Percentiles rank a stretch among this genome's conserved stretches.
These are phyloP conservation scores for Musa troglodytarum DNA, from an alignment of 176 grass and related monocot species.

Conservation along the genomic window DNA sequence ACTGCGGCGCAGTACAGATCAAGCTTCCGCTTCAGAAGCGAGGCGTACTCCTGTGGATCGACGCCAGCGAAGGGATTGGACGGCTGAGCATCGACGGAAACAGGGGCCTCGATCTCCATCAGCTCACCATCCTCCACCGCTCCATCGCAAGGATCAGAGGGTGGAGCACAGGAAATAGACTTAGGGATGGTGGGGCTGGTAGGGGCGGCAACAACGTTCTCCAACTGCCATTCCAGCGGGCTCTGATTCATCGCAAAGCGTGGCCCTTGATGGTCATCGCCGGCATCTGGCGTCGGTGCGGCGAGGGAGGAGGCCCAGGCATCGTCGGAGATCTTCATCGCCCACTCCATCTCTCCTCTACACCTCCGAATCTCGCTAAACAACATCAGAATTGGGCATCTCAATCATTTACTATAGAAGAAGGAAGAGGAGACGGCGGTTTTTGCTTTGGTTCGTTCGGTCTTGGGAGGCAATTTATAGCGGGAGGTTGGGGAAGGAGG, in stretches of 20 bases:
- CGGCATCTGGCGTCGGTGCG: neutral
- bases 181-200: neutral
- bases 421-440: too few relatives aligned
- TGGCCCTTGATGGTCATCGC: neutral
- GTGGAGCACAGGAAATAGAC: neutral
- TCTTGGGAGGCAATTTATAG: too few relatives aligned
- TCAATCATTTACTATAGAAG: too few relatives aligned
- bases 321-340: neutral
- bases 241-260: constrained; percentile 24
- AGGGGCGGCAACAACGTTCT: constrained; percentile 23
- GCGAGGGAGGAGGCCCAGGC: constrained; percentile 11
- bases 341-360: neutral
- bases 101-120: constrained; percentile 15
- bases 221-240: constrained; percentile 31
- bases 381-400: too few relatives aligned
- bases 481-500: too few relatives aligned
- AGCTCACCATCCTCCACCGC: constrained; percentile 5
- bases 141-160: neutral
- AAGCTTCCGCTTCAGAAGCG: constrained; percentile 44
- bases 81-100: neutral
- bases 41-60: constrained; percentile 44
- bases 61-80: neutral
- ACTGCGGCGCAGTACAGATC: constrained; percentile 53
- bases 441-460: too few relatives aligned
- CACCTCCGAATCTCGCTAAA: too few relatives aligned